These are phyloP conservation scores for Aspergillus thermomutatus DNA, from an alignment of 2,329 filamentous ascomycete genomes.

Conservation along the genomic window DNA sequence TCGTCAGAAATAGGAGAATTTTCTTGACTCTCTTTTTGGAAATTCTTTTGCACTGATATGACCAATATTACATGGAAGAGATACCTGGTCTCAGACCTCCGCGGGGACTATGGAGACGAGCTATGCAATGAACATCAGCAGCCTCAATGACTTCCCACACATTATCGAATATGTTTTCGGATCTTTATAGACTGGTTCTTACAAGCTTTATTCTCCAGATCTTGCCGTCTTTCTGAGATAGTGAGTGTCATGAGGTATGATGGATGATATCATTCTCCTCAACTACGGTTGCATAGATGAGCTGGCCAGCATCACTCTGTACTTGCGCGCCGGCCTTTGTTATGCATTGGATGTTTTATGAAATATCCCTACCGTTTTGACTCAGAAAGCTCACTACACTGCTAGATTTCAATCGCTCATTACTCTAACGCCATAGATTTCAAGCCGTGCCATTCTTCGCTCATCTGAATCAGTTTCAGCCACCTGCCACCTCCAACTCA, in stretches of 20 bases:
- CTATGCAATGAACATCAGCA: background rate
- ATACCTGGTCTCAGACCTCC: background rate
- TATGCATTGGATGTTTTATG: background rate
- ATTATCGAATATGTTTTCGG: background rate
- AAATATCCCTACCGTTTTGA: background rate
- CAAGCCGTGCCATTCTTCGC: background rate
- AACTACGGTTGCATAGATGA: background rate
- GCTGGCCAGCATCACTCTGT: background rate
- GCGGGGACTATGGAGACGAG: background rate
- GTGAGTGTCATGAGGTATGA: background rate
- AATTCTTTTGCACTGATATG: background rate
- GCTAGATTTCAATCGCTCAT: no score
- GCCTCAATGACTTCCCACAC: background rate
- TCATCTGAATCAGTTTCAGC: background rate
- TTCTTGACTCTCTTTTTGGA: conserved; percentile 17
- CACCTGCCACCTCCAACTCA: background rate
- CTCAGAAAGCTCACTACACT: background rate
- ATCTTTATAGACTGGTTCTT: background rate
- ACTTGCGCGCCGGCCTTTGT: background rate
- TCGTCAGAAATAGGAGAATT: conserved; percentile 45
- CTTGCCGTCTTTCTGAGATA: background rate
- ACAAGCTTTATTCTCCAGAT: background rate
- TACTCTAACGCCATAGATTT: background rate
- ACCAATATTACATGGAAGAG: background rate
- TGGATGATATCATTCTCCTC: background rate